Percentiles rank a stretch among this genome's conserved stretches.
Evolutionary conservation across 2,329 filamentous ascomycete species (phyloP).

Genomic region (Colletotrichum liriopes): DNA sequence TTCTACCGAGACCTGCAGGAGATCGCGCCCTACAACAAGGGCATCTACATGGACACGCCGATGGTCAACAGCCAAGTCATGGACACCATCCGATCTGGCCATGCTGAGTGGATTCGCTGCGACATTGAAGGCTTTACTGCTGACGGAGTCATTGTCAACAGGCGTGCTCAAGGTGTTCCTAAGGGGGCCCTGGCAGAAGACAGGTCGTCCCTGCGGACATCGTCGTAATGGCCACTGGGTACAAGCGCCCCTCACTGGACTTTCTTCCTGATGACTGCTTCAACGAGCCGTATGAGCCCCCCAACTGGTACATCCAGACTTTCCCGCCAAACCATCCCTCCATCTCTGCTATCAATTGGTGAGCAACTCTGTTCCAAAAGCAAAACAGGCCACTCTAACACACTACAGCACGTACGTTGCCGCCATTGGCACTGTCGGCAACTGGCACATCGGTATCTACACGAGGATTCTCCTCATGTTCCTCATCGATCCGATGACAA

Average conservation of each 20-base stretch:
- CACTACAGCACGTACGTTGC: conserved; percentile 80
- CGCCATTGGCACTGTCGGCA: conserved; percentile 86
- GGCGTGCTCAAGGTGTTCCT: conserved; percentile 79
- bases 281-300: conserved; percentile 80
- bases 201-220: conserved; percentile 80
- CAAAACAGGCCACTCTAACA: neutral
- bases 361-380: conserved; percentile 1
- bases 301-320: conserved; percentile 91
- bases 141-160: conserved; percentile 79
- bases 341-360: conserved; percentile 82
- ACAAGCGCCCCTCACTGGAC: conserved; percentile 78
- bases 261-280: conserved; percentile 85
- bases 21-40: conserved; percentile 78
- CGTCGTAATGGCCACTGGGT: conserved; percentile 88
- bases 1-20: conserved; percentile 88
- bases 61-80: conserved; percentile 91
- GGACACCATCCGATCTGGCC: conserved; percentile 79
- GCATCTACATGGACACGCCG: conserved; percentile 86
- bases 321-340: conserved; percentile 83
- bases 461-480: conserved; percentile 91
- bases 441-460: conserved; percentile 93
- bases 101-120: conserved; percentile 85
- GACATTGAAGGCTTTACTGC: conserved; percentile 80
- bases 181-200: conserved; percentile 80
- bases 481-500: conserved; percentile 82